Conservation (phyloP, 495 filamentous ascomycete species). For the Collariella sp. region DNA sequence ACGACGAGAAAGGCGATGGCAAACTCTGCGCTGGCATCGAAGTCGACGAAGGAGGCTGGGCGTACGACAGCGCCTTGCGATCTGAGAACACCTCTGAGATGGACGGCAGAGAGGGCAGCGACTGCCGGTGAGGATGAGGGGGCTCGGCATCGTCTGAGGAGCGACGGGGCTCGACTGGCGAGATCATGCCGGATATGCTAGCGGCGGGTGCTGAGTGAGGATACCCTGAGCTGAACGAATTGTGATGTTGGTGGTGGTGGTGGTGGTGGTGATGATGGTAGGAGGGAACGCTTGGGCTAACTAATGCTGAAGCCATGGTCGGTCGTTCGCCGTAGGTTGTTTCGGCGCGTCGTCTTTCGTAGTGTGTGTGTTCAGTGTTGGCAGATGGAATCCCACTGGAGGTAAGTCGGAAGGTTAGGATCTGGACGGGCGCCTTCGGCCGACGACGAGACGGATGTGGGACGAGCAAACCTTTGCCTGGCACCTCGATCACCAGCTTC, state of each 20-base stretch:
- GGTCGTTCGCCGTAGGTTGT: conserved; percentile 32
- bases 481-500: conserved; percentile 42
- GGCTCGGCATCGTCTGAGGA: conserved; percentile 34
- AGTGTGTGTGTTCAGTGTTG: conserved; percentile 28
- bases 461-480: conserved; percentile 42
- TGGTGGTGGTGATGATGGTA: conserved; percentile 22
- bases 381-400: conserved; percentile 27
- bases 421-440: not conserved
- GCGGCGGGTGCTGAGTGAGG: conserved; percentile 29
- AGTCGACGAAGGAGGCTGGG: conserved; percentile 26
- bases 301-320: conserved; percentile 42
- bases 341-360: conserved; percentile 29
- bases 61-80: conserved; percentile 29
- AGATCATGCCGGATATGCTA: conserved; percentile 38
- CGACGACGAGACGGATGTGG: not conserved
- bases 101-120: conserved; percentile 41
- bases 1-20: conserved; percentile 28
- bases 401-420: conserved; percentile 8
- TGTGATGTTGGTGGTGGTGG: conserved; percentile 27
- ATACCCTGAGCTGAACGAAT: conserved; percentile 30
- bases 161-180: conserved; percentile 36
- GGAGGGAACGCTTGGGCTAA: conserved; percentile 39
- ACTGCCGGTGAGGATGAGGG: conserved; percentile 35
- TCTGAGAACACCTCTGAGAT: conserved; percentile 41
- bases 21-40: conserved; percentile 19